Evolutionary conservation across 345 rosid species (phyloP).

Genomic region (Gossypium mustelinum): DNA sequence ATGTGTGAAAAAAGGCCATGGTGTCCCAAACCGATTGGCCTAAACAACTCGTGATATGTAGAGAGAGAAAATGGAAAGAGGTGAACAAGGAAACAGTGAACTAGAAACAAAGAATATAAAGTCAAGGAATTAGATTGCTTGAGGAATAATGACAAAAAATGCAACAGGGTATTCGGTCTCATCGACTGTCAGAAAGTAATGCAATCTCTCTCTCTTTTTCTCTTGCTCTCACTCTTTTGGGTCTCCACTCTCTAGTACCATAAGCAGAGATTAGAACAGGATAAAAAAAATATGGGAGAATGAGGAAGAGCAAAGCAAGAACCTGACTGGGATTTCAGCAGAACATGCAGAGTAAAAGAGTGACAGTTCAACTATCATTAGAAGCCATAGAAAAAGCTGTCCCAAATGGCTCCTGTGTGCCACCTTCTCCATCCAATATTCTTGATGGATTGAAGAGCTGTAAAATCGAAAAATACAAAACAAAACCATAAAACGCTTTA

Average conservation of each 20-base stretch:
- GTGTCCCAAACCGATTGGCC: neutral
- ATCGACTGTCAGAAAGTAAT: neutral
- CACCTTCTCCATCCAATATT: constrained; percentile 22
- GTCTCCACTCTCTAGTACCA: neutral
- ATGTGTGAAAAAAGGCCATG: neutral
- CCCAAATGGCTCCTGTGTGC: neutral
- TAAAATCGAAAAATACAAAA: neutral
- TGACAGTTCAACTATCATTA: neutral
- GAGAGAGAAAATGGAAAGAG: neutral
- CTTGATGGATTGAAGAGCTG: constrained; percentile 1
- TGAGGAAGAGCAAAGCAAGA: constrained; percentile 10
- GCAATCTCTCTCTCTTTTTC: neutral
- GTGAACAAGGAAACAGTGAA: neutral
- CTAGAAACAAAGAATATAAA: neutral
- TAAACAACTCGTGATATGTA: neutral
- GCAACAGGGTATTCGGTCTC: neutral
- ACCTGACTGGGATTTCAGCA: constrained; percentile 23
- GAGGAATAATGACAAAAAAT: neutral
- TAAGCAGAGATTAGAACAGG: neutral
- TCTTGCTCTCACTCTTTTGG: neutral
- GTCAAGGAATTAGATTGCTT: neutral
- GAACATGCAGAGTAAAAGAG: constrained; percentile 10
- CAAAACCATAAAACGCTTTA: neutral
- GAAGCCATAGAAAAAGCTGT: neutral
- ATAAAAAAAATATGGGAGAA: neutral